A percentile compares a stretch with the other conserved stretches of the same genome.
These are phyloP conservation scores for Cyberlindnera japonica DNA, from an alignment of 805 yeast species.

Conservation along the genomic window DNA sequence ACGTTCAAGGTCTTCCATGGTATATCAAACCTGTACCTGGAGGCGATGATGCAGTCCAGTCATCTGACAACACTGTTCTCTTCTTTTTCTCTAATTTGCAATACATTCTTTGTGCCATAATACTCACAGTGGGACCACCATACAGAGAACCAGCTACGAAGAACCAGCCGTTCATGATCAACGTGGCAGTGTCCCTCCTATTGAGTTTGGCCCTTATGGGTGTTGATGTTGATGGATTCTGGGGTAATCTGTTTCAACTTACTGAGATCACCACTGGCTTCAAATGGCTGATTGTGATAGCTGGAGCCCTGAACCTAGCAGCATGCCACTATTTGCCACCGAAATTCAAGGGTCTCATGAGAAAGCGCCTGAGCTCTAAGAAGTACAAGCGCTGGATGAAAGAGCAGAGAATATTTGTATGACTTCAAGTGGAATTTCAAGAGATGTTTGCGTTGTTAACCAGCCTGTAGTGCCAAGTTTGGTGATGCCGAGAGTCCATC, in stretches of 20 bases:
- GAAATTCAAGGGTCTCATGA: conserved; percentile 30
- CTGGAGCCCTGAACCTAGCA: conserved; percentile 48
- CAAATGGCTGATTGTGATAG: conserved; percentile 45
- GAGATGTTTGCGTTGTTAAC: background rate
- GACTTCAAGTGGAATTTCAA: background rate
- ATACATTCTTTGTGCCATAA: conserved; percentile 77
- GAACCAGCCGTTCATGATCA: conserved; percentile 68
- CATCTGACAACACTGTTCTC: conserved; percentile 85
- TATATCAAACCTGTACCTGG: conserved; percentile 78
- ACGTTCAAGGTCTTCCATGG: conserved; percentile 63
- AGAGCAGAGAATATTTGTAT: conserved; percentile 14
- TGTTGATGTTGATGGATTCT: conserved; percentile 44
- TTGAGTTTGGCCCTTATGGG: conserved; percentile 54
- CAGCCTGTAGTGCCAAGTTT: too few relatives aligned
- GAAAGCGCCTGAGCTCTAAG: conserved; percentile 36
- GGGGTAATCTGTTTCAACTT: conserved; percentile 74
- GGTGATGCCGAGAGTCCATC: too few relatives aligned
- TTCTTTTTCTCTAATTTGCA: conserved; percentile 84
- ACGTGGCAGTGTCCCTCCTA: conserved; percentile 47
- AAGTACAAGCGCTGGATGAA: conserved; percentile 33
- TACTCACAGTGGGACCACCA: conserved; percentile 92
- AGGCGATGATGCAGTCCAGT: conserved; percentile 73
- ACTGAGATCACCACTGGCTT: conserved; percentile 53
- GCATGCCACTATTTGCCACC: conserved; percentile 33
- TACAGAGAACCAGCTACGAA: conserved; percentile 72